phyloP scores from a whole-genome alignment of 169 alveolate species.

The Eimeria zaria region DNA sequence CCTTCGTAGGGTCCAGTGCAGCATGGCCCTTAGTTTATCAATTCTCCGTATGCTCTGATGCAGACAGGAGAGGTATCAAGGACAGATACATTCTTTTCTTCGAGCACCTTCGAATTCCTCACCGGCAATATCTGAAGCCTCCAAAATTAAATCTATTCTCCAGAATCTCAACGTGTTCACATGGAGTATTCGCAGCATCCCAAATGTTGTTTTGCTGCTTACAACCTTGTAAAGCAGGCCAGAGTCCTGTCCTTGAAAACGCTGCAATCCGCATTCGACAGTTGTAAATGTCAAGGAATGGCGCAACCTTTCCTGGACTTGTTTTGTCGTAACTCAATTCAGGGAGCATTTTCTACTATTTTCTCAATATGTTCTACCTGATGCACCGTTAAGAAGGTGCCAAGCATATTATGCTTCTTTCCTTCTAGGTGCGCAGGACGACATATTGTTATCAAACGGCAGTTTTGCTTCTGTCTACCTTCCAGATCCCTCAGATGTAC shows the following conservation, averaged over 20 bases:
- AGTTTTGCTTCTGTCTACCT: neutral
- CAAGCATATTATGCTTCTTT: neutral
- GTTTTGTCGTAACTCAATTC: neutral
- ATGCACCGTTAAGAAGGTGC: too few relatives aligned
- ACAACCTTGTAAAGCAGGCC: neutral
- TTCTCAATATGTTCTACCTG: too few relatives aligned
- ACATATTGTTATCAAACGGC: neutral
- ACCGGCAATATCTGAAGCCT: slow-evolving; percentile 1
- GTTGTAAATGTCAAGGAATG: neutral
- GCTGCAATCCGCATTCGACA: neutral
- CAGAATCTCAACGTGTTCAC: neutral
- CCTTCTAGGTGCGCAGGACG: neutral
- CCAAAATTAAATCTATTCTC: neutral
- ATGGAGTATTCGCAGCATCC: neutral
- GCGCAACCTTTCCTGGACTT: neutral
- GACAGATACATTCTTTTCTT: slow-evolving; percentile 5
- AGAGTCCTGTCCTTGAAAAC: neutral
- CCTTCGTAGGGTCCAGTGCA: neutral
- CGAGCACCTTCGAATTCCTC: slow-evolving; percentile 27
- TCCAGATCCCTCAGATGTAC: neutral
- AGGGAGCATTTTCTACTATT: too few relatives aligned
- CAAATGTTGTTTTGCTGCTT: neutral
- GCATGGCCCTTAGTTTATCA: neutral
- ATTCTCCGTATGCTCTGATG: neutral
- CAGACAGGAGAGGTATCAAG: slow-evolving; percentile 50